These are phyloP conservation scores for Berkeleyomyces basicola DNA, from an alignment of 2,329 filamentous ascomycete genomes.

Conservation along the genomic window DNA sequence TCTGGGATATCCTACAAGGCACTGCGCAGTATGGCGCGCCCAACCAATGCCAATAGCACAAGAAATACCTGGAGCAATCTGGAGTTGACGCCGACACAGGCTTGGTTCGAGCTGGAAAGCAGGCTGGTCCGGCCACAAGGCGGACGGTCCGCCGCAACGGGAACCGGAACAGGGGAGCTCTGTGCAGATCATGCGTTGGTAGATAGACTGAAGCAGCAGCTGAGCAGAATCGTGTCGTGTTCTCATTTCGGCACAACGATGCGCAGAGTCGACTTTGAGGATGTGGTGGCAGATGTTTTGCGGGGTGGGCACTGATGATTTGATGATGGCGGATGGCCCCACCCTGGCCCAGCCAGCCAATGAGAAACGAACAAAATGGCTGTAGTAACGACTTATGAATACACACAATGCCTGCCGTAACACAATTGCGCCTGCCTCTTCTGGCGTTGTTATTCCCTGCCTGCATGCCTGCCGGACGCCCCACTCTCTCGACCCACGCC, in stretches of 20 bases:
- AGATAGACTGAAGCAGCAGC: constrained; percentile 9
- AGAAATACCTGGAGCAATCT: not conserved
- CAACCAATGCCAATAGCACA: not conserved
- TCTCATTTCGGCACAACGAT: constrained; percentile 9
- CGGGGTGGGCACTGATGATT: not conserved
- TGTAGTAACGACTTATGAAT: not conserved
- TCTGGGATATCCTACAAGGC: constrained; percentile 9
- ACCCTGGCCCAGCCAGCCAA: not conserved
- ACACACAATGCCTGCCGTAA: not conserved
- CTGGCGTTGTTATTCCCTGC: not conserved
- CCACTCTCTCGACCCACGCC: not conserved
- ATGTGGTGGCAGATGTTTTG: constrained; percentile 8
- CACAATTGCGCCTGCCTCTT: not conserved
- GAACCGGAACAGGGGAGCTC: not conserved
- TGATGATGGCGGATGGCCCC: not conserved
- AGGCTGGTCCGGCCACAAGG: not conserved
- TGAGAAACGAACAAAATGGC: not conserved
- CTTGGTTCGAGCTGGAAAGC: constrained; percentile 12
- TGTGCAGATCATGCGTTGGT: not conserved
- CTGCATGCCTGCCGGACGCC: not conserved
- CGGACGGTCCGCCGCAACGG: not conserved
- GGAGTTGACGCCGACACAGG: constrained; percentile 11
- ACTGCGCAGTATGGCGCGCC: constrained; percentile 2
- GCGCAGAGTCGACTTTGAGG: constrained; percentile 5
- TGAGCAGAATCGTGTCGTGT: not conserved